Evolutionary conservation across 2,329 filamentous ascomycete genomes (phyloP).

Genomic region (Phyllosticta citriasiana): DNA sequence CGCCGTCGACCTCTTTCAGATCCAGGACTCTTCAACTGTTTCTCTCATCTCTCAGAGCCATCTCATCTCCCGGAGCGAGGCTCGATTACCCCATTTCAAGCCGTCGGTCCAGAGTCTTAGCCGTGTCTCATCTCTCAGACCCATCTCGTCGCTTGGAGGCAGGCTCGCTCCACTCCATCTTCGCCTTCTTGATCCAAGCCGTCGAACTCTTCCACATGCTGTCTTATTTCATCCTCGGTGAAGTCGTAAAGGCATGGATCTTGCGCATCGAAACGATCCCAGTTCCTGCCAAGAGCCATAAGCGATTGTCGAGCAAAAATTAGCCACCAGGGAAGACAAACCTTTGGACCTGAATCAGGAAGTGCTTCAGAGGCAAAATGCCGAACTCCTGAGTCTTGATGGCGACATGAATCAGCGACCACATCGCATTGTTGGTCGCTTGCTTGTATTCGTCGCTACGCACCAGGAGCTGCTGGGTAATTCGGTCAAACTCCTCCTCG

Average conservation of each 20-base stretch:
- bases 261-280: not conserved
- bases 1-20: not conserved
- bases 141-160: too few species aligned
- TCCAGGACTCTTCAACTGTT: too few species aligned
- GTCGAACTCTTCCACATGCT: not conserved
- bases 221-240: not conserved
- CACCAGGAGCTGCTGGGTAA: not conserved
- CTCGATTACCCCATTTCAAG: not conserved
- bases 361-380: not conserved
- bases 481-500: not conserved
- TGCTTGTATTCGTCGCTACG: not conserved
- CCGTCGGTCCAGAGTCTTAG: not conserved
- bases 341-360: not conserved
- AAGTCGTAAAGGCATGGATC: not conserved
- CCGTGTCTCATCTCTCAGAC: too few species aligned
- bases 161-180: too few species aligned
- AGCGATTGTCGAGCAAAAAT: not conserved
- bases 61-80: too few species aligned
- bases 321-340: not conserved
- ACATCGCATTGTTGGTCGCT: not conserved
- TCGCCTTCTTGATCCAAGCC: not conserved
- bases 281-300: not conserved
- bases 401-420: not conserved
- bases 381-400: not conserved
- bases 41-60: too few species aligned